Percentiles rank a stretch among this genome's conserved stretches.
These are phyloP conservation scores for Alisma plantagoaquatica DNA, from an alignment of 106 monocot genomes.

Conservation along the genomic window DNA sequence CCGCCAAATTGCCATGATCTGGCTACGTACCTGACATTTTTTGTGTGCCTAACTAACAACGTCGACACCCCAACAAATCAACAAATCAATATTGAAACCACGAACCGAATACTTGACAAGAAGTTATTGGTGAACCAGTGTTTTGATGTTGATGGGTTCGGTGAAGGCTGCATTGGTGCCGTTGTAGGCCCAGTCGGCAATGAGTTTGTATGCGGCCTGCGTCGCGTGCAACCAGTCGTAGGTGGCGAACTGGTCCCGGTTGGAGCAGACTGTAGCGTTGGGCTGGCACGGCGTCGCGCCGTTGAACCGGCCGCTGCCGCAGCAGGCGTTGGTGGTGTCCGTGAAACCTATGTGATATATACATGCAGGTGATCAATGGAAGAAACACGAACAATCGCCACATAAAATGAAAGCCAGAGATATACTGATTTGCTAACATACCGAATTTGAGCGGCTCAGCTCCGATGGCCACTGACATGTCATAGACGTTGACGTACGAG, in stretches of 20 bases:
- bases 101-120: too few relatives aligned
- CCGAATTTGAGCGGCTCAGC: too few relatives aligned
- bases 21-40: too few relatives aligned
- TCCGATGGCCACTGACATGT: too few relatives aligned
- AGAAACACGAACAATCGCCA: not conserved
- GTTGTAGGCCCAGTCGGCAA: not conserved
- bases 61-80: too few relatives aligned
- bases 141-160: not conserved
- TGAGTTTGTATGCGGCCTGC: not conserved
- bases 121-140: too few relatives aligned
- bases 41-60: too few relatives aligned
- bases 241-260: not conserved
- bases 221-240: constrained; percentile 2
- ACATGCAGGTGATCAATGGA: not conserved
- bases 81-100: too few relatives aligned
- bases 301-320: constrained; percentile 1
- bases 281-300: not conserved
- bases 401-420: not conserved
- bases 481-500: too few relatives aligned
- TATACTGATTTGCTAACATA: not conserved
- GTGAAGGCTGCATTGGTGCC: not conserved
- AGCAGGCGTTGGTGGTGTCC: not conserved
- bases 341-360: not conserved
- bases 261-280: not conserved
- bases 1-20: too few relatives aligned